phyloP scores from a whole-genome alignment of 164 flowering plant species.

The Magnolia sinica region DNA sequence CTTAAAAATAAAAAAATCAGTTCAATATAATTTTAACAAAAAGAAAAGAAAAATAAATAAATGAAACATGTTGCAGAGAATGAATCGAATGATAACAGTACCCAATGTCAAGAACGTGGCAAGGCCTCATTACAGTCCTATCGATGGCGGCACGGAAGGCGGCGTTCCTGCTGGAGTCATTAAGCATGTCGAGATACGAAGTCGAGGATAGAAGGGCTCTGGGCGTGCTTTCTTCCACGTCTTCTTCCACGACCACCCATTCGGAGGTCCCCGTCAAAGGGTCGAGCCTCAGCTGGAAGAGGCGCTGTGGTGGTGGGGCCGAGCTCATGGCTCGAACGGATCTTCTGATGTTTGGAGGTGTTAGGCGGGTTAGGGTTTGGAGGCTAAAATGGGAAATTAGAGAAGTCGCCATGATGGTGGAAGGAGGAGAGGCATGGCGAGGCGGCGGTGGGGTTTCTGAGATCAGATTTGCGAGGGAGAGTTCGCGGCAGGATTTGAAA shows the following conservation, averaged over 20 bases:
- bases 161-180: conserved; percentile 69
- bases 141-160: conserved; percentile 73
- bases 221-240: conserved; percentile 24
- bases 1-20: neutral
- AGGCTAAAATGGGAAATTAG: conserved; percentile 2
- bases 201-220: conserved; percentile 61
- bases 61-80: neutral
- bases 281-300: conserved; percentile 70
- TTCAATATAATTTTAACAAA: neutral
- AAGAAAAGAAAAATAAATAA: neutral
- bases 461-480: neutral
- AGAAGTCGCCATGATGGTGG: neutral
- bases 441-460: neutral
- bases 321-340: conserved; percentile 44
- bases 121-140: conserved; percentile 58
- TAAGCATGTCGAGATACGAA: conserved; percentile 94
- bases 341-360: neutral
- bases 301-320: conserved; percentile 30
- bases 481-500: neutral
- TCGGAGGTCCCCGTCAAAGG: conserved; percentile 83
- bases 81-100: conserved; percentile 17
- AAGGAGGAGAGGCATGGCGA: neutral
- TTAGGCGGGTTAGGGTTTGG: conserved; percentile 4
- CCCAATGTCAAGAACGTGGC: conserved; percentile 97
- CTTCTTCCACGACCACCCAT: conserved; percentile 79